phyloP scores from a whole-genome alignment of 768 basidiomycete species.

The Boletus edulis region DNA sequence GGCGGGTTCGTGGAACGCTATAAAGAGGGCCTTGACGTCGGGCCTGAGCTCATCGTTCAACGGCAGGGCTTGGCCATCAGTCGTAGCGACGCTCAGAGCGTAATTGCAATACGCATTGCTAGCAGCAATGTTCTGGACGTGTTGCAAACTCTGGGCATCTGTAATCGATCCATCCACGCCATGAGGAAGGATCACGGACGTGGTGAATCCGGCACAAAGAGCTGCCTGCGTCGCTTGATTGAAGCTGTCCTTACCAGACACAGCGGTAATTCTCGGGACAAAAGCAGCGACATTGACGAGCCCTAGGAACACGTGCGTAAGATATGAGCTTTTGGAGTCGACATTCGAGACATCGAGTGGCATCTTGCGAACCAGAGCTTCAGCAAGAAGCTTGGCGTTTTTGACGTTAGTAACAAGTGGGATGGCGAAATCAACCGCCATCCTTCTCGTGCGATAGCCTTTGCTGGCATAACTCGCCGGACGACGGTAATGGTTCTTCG shows the following conservation, averaged over 20 bases:
- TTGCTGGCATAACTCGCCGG: conserved; percentile 97
- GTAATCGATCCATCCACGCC: conserved; percentile 61
- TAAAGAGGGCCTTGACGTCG: conserved; percentile 82
- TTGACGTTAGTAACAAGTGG: conserved; percentile 99
- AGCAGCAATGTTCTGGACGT: conserved; percentile 61
- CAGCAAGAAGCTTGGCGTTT: conserved; percentile 93
- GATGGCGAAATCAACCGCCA: conserved; percentile 98
- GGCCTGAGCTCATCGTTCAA: conserved; percentile 75
- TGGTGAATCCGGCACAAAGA: conserved; percentile 88
- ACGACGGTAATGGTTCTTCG: conserved; percentile 95
- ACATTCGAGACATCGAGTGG: conserved; percentile 86
- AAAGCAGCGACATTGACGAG: conserved; percentile 87
- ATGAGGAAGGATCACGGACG: conserved; percentile 72
- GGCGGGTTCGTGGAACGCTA: conserved; percentile 63
- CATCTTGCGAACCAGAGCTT: conserved; percentile 88
- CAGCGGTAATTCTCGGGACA: conserved; percentile 63
- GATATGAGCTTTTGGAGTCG: conserved; percentile 93
- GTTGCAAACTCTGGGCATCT: conserved; percentile 65
- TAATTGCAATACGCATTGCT: conserved; percentile 83
- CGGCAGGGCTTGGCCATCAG: conserved; percentile 56
- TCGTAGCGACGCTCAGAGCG: conserved; percentile 77
- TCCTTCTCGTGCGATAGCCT: conserved; percentile 93
- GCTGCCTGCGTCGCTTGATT: conserved; percentile 73
- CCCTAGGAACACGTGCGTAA: conserved; percentile 88
- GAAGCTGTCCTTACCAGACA: conserved; percentile 53